Conservation (phyloP, 2,329 filamentous ascomycete genomes). For the Fusarium sp. region DNA sequence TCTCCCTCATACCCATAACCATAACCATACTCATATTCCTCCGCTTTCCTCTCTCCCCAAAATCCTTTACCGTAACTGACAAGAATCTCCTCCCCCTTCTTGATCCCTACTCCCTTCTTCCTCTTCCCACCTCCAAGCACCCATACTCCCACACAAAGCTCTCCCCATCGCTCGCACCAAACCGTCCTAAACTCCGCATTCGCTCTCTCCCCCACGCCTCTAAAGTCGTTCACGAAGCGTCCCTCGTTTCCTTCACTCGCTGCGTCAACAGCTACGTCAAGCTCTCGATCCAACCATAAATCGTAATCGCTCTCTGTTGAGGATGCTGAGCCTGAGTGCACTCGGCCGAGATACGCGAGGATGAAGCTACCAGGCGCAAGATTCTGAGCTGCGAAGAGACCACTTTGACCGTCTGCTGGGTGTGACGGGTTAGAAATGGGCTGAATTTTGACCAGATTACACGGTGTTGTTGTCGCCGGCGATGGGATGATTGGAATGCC, state of each 20-base stretch:
- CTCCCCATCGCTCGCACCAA: slow-evolving; percentile 62
- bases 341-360: slow-evolving; percentile 69
- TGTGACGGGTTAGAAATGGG: slow-evolving; percentile 61
- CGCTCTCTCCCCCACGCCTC: slow-evolving; percentile 62
- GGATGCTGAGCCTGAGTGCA: slow-evolving; percentile 56
- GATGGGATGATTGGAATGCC: slow-evolving; percentile 39
- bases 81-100: slow-evolving; percentile 70
- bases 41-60: slow-evolving; percentile 58
- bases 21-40: slow-evolving; percentile 17
- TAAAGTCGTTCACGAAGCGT: slow-evolving; percentile 73
- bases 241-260: slow-evolving; percentile 68
- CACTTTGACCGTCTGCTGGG: slow-evolving; percentile 66
- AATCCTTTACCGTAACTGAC: slow-evolving; percentile 76
- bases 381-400: slow-evolving; percentile 67
- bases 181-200: slow-evolving; percentile 69
- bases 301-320: slow-evolving; percentile 64
- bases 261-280: slow-evolving; percentile 69
- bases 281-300: slow-evolving; percentile 68
- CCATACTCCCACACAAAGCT: slow-evolving; percentile 68
- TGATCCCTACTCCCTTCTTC: slow-evolving; percentile 52
- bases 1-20: slow-evolving; percentile 2
- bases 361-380: slow-evolving; percentile 66
- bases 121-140: slow-evolving; percentile 52
- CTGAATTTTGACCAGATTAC: slow-evolving; percentile 62
- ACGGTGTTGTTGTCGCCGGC: slow-evolving; percentile 54